These are phyloP conservation scores for Entophlyctis luteolus DNA, from an alignment of 192 early-diverging fungal genomes.

Conservation along the genomic window DNA sequence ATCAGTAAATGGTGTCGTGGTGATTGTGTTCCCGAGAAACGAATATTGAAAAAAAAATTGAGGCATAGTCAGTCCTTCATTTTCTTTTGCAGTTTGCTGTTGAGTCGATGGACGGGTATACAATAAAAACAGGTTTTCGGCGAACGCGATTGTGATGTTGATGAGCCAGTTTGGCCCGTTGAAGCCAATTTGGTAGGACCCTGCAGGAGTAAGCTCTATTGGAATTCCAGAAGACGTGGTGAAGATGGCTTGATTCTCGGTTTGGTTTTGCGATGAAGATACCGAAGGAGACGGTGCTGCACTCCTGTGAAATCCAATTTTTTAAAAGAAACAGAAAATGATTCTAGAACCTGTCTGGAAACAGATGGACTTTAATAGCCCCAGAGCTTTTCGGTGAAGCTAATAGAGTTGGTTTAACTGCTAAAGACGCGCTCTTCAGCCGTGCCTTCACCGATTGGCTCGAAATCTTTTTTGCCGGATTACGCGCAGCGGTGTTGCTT, in stretches of 20 bases:
- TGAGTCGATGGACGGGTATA: not conserved
- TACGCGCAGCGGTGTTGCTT: not conserved
- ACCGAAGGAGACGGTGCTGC: too few species aligned
- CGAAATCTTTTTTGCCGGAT: not conserved
- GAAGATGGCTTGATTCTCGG: constrained; percentile 14
- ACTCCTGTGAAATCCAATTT: not conserved
- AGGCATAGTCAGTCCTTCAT: not conserved
- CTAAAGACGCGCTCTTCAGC: not conserved
- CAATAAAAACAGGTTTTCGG: constrained; percentile 42
- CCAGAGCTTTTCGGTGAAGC: constrained; percentile 1
- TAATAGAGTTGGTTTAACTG: not conserved
- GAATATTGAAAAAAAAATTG: constrained; percentile 48
- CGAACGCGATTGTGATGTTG: constrained; percentile 50
- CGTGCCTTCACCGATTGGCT: not conserved
- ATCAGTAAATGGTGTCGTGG: constrained; percentile 42
- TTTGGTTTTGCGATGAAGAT: constrained; percentile 1
- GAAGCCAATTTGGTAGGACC: constrained; percentile 46
- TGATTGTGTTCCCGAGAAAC: constrained; percentile 48
- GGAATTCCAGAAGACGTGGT: constrained; percentile 29
- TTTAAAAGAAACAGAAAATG: not conserved
- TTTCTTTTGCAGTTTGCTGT: not conserved
- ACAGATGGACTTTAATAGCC: constrained; percentile 10
- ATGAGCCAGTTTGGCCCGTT: constrained; percentile 34
- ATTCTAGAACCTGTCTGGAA: not conserved
- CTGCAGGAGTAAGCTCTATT: constrained; percentile 35